Conservation (phyloP, 495 filamentous ascomycete species). For the Tuber calosporum region DNA sequence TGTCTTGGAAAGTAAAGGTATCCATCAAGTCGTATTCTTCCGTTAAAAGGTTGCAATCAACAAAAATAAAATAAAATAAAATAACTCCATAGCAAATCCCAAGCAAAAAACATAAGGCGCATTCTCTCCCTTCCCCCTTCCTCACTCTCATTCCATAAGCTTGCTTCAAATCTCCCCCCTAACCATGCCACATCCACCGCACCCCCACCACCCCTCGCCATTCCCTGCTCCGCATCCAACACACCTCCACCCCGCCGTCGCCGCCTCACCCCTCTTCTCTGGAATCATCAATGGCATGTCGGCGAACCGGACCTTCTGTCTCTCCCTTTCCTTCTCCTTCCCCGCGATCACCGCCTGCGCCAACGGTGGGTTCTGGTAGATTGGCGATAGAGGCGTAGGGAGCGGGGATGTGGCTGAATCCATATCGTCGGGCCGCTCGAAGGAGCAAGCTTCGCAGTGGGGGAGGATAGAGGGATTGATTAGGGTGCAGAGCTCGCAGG, state of each 20-base stretch:
- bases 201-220: neutral
- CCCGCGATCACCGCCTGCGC: conserved; percentile 15
- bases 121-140: neutral
- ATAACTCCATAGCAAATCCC: neutral
- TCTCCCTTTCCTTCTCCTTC: conserved; percentile 23
- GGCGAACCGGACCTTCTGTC: conserved; percentile 23
- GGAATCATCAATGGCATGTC: conserved; percentile 40
- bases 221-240: neutral
- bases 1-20: neutral
- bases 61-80: too few species aligned
- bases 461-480: conserved; percentile 64
- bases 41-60: neutral
- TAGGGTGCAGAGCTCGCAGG: conserved; percentile 74
- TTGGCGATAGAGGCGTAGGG: conserved; percentile 28
- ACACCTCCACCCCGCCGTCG: neutral
- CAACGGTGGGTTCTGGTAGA: conserved; percentile 24
- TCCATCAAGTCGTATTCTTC: neutral
- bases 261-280: conserved; percentile 41
- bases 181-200: neutral
- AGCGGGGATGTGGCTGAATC: conserved; percentile 20
- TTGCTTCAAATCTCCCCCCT: neutral
- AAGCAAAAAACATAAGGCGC: neutral
- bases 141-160: neutral
- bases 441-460: conserved; percentile 71
- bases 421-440: conserved; percentile 52